A percentile compares a stretch with the other conserved stretches of the same genome.
Evolutionary conservation across 305 asterid species (phyloP).

Genomic region (Fraxinus xanthoxyloides): DNA sequence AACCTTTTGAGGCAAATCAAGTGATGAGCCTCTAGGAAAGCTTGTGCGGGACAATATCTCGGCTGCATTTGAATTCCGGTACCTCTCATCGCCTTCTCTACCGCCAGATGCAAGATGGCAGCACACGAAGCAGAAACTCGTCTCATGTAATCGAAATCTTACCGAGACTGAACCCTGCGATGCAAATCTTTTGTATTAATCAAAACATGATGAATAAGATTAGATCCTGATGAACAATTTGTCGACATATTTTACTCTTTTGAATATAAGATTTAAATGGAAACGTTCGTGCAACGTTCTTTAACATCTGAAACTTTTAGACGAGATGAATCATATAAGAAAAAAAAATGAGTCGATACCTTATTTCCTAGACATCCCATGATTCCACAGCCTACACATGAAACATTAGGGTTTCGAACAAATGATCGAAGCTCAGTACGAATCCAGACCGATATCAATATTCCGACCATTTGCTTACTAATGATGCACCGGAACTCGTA

Average conservation of each 20-base stretch:
- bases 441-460: constrained; percentile 60
- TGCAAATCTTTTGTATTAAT: neutral
- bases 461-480: constrained; percentile 71
- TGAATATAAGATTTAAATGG: neutral
- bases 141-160: constrained; percentile 59
- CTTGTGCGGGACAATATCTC: constrained; percentile 51
- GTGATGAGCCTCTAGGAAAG: constrained; percentile 47
- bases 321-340: neutral
- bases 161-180: constrained; percentile 67
- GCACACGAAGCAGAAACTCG: constrained; percentile 70
- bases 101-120: constrained; percentile 66
- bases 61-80: constrained; percentile 44
- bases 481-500: constrained; percentile 45
- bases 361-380: constrained; percentile 70
- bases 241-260: neutral
- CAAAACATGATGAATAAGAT: neutral
- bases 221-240: neutral
- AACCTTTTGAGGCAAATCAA: constrained; percentile 50
- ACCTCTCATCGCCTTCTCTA: constrained; percentile 45
- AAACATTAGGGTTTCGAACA: constrained; percentile 48
- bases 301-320: neutral
- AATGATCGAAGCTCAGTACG: constrained; percentile 43
- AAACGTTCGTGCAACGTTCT: neutral
- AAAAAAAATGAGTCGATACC: constrained; percentile 25
- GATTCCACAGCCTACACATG: constrained; percentile 69